A percentile compares a stretch with the other conserved stretches of the same genome.
Conservation (phyloP, 2,329 filamentous ascomycete genomes). For the Xylaria sp. region DNA sequence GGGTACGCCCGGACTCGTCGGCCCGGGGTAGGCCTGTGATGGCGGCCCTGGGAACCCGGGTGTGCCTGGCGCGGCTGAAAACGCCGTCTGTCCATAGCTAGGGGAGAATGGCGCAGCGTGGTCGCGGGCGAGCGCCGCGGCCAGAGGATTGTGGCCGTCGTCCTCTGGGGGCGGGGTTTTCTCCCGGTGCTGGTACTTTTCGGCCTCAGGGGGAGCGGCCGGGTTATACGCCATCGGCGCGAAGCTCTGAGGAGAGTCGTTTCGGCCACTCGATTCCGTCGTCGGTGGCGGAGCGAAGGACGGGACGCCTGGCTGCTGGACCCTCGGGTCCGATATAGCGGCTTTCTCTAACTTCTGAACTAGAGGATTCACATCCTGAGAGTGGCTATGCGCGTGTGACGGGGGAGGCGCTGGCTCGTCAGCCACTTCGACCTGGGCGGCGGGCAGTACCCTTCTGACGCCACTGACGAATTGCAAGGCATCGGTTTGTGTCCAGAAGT, state of each 20-base stretch:
- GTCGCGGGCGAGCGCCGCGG: conserved; percentile 68
- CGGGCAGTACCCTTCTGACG: conserved; percentile 71
- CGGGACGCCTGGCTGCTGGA: conserved; percentile 44
- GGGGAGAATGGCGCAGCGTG: conserved; percentile 64
- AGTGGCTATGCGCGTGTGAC: conserved; percentile 50
- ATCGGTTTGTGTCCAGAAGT: conserved; percentile 82
- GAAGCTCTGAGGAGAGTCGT: conserved; percentile 59
- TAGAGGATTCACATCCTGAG: conserved; percentile 70
- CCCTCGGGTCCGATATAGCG: conserved; percentile 71
- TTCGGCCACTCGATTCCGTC: conserved; percentile 48
- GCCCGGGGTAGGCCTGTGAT: conserved; percentile 37
- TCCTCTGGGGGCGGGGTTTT: conserved; percentile 82
- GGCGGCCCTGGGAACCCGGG: conserved; percentile 55
- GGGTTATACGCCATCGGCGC: conserved; percentile 81
- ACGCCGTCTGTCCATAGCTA: conserved; percentile 57
- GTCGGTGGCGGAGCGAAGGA: conserved; percentile 57
- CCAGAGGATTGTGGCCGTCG: conserved; percentile 67
- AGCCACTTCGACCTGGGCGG: conserved; percentile 69
- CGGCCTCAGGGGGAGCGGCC: conserved; percentile 79
- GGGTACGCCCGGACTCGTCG: conserved; percentile 47
- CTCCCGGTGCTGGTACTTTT: conserved; percentile 76
- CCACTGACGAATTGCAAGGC: conserved; percentile 76
- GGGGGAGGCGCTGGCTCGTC: conserved; percentile 69
- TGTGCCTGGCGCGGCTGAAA: conserved; percentile 54
- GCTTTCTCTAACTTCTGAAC: conserved; percentile 79